These are phyloP conservation scores for Ustilago bromivora DNA, from an alignment of 1,284 basidiomycete genomes.

Conservation along the genomic window DNA sequence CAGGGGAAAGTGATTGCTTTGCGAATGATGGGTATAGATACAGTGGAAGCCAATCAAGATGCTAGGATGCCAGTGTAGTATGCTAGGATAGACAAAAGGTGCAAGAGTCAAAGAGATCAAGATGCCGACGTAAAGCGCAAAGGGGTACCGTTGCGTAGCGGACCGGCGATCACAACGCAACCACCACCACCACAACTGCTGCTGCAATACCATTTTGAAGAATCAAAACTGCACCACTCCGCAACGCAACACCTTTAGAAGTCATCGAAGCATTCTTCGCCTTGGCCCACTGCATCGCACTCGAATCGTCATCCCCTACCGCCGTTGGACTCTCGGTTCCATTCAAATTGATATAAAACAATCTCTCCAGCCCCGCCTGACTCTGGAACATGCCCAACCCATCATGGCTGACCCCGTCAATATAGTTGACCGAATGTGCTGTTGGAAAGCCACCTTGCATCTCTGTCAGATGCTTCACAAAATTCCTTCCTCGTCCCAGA, in stretches of 20 bases:
- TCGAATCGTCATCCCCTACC: constrained; percentile 47
- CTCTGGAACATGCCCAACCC: constrained; percentile 50
- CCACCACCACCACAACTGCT: background rate
- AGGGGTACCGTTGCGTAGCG: background rate
- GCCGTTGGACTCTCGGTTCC: constrained; percentile 50
- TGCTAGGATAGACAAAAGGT: too few relatives aligned
- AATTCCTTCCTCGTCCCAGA: constrained; percentile 48
- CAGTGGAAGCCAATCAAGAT: too few relatives aligned
- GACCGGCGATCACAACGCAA: background rate
- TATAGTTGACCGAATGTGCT: constrained; percentile 49
- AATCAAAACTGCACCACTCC: background rate
- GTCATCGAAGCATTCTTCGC: constrained; percentile 5
- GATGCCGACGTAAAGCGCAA: background rate
- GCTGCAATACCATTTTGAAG: background rate
- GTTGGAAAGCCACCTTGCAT: constrained; percentile 40
- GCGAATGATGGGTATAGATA: too few relatives aligned
- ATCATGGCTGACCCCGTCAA: constrained; percentile 44
- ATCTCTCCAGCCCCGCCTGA: constrained; percentile 40
- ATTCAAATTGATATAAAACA: constrained; percentile 55
- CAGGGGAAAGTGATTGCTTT: too few relatives aligned
- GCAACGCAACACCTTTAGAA: background rate
- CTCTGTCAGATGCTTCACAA: constrained; percentile 30
- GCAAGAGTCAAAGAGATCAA: background rate
- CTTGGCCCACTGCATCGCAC: constrained; percentile 16
- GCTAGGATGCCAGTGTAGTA: too few relatives aligned